phyloP scores from a whole-genome alignment of 768 basidiomycete species.

The Tephrocybe sp. region DNA sequence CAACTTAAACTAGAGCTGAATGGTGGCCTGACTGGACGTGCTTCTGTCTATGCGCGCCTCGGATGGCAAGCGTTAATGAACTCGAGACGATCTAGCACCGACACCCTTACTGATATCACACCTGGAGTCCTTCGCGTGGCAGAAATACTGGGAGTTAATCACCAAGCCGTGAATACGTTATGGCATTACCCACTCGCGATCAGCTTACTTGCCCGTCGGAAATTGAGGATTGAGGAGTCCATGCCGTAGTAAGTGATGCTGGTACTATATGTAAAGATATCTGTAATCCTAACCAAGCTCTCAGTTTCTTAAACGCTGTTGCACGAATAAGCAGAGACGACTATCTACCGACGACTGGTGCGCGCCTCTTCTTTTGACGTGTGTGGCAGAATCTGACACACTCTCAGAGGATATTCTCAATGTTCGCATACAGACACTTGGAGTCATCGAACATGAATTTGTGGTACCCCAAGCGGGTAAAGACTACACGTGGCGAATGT shows the following conservation, averaged over 20 bases:
- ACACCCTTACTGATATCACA: slow-evolving; percentile 7
- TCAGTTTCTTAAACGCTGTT: slow-evolving; percentile 65
- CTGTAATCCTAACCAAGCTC: not conserved
- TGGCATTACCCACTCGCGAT: slow-evolving; percentile 69
- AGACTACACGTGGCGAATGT: slow-evolving; percentile 71
- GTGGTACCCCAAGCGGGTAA: slow-evolving; percentile 56
- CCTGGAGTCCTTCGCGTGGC: slow-evolving; percentile 30
- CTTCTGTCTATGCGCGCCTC: slow-evolving; percentile 12
- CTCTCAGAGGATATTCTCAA: slow-evolving; percentile 68
- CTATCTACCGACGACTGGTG: slow-evolving; percentile 71
- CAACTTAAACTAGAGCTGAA: slow-evolving; percentile 10
- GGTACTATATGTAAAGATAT: not conserved
- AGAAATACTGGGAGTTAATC: slow-evolving; percentile 42
- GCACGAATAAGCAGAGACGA: slow-evolving; percentile 62
- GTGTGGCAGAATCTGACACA: not conserved
- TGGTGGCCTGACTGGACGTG: slow-evolving; percentile 16
- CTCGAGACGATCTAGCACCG: slow-evolving; percentile 9
- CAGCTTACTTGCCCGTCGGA: slow-evolving; percentile 50
- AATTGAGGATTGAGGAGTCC: slow-evolving; percentile 69
- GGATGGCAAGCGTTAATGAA: slow-evolving; percentile 15
- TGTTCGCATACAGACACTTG: slow-evolving; percentile 78
- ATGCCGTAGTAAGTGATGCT: slow-evolving; percentile 63
- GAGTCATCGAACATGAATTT: slow-evolving; percentile 73
- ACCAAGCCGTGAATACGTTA: slow-evolving; percentile 54
- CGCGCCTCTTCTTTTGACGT: slow-evolving; percentile 10